Evolutionary conservation across 495 filamentous ascomycete genomes (phyloP).

Genomic region (Penicillium ochrochloron): DNA sequence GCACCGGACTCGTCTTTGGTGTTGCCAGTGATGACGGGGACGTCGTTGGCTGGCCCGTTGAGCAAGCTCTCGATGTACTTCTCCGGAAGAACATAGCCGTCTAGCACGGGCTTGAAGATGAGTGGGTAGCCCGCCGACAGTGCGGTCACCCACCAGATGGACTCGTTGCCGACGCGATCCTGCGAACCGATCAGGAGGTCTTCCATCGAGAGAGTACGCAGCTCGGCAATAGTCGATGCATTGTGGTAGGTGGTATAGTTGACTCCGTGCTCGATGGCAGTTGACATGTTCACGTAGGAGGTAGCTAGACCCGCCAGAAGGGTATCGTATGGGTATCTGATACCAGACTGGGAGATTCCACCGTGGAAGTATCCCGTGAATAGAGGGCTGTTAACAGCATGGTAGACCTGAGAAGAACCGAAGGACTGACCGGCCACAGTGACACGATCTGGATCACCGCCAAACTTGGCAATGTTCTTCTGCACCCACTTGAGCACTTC

Average conservation of each 20-base stretch:
- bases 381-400: conserved; percentile 36
- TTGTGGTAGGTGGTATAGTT: conserved; percentile 34
- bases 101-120: conserved; percentile 39
- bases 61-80: conserved; percentile 32
- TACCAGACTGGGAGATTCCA: conserved; percentile 34
- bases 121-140: conserved; percentile 31
- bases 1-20: conserved; percentile 39
- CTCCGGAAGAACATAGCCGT: conserved; percentile 34
- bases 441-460: conserved; percentile 60
- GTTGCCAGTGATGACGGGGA: conserved; percentile 44
- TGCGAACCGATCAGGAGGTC: conserved; percentile 27
- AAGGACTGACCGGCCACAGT: conserved; percentile 50
- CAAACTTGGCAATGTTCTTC: conserved; percentile 60
- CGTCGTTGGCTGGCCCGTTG: conserved; percentile 39
- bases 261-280: conserved; percentile 26
- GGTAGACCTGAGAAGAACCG: conserved; percentile 49
- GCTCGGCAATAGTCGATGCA: conserved; percentile 31
- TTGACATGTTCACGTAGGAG: conserved; percentile 34
- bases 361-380: conserved; percentile 36
- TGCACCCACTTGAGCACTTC: conserved; percentile 56
- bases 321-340: conserved; percentile 38
- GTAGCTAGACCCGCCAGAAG: conserved; percentile 33
- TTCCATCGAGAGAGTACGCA: conserved; percentile 34
- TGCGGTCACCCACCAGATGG: conserved; percentile 35
- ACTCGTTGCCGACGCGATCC: conserved; percentile 29